phyloP scores from a whole-genome alignment of 257 asterid genomes.

The Prunella vulgaris region DNA sequence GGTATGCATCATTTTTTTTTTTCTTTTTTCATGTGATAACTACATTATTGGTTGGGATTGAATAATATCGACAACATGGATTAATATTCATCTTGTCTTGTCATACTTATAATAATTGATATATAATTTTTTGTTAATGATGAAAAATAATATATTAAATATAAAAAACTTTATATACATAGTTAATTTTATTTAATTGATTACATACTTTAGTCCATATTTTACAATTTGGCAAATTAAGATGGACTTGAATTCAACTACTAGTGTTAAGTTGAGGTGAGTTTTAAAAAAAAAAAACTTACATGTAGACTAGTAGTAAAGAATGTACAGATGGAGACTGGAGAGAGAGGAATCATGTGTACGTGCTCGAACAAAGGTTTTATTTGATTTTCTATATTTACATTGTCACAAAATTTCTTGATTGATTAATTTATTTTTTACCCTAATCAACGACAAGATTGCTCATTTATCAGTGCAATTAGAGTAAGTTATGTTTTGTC shows the following conservation, averaged over 20 bases:
- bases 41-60: conserved; percentile 12
- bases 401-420: background rate
- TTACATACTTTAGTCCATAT: too few relatives aligned
- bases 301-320: too few relatives aligned
- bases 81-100: background rate
- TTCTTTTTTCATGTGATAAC: conserved; percentile 6
- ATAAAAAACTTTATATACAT: too few relatives aligned
- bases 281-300: too few relatives aligned
- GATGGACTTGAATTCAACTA: too few relatives aligned
- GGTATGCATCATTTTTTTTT: conserved; percentile 35
- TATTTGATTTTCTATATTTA: background rate
- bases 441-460: background rate
- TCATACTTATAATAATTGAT: too few relatives aligned
- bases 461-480: background rate
- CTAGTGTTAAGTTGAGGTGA: too few relatives aligned
- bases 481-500: background rate
- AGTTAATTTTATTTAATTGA: too few relatives aligned
- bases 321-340: background rate
- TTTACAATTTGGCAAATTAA: too few relatives aligned
- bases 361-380: background rate
- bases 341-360: background rate
- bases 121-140: too few relatives aligned
- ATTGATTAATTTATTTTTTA: background rate
- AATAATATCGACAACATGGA: background rate
- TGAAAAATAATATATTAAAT: too few relatives aligned